Evolutionary conservation across 2,329 filamentous ascomycete species (phyloP), one percentile per base, ranked within the genome.

Genomic region (Fonsecaea monophora): DNA sequence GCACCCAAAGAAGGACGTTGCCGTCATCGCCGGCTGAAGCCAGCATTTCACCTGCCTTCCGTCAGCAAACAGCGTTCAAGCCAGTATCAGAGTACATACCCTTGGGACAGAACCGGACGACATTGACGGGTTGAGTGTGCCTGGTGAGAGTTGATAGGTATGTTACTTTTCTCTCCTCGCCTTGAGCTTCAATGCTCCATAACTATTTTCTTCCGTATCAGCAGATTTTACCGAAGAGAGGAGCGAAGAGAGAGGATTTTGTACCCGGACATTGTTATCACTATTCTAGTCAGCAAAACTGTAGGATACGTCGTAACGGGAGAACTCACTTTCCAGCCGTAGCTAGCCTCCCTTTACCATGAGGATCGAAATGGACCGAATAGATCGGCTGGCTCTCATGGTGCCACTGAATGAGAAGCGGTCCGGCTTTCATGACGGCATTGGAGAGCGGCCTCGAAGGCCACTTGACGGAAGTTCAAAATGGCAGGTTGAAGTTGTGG

Each of bases 351-450:
- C 93, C 93, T 79, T 95, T 97, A 71, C 92, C 93, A 76, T 92
- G 86, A 56, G 92, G 92, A 78, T 99, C 94, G 78, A 98, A 99
- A 79, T 98, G 94, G 73, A 93, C 92, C 53, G 94, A 97, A 82
- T 98, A 99, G 78, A 99, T 94, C 66, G 95, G 95, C 74, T 92
- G 89, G 82, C 96, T 97, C 77, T 97, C 92, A 80, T 97, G 92
- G 81, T 99, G 96, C 95, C 95, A 99, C 84, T 96, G 92, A 82
- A 99, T 94, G 77, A 98, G 94, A 74, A 99, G 86, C 74, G 95
- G 94, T 76, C 92, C 90, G 77, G 93, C 94, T 87, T 96, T 98
- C 95, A 99, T 99, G 78, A 79, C 71, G 64, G 63, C 61, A 66
- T 70, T 58, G 45, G 63, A 53, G 61, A 68, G 45, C 53, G 68